phyloP scores from a whole-genome alignment of 2,329 filamentous ascomycete genomes.

The Lasiodiplodia gonubiensis region DNA sequence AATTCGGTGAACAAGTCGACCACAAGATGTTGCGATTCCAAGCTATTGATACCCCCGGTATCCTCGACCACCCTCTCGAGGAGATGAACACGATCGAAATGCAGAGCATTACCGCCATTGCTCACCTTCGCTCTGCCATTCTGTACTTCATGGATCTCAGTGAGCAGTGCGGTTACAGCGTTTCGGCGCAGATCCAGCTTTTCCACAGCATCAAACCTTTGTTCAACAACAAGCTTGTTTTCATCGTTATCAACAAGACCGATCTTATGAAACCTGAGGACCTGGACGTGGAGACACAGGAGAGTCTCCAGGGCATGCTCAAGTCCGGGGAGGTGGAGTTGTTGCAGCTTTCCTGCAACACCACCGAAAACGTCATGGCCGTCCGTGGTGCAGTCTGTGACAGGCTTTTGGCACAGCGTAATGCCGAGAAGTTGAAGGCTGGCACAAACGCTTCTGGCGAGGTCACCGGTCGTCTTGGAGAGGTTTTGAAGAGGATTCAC shows the following conservation, averaged over 20 bases:
- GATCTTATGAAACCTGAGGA: slow-evolving; percentile 89
- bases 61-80: slow-evolving; percentile 94
- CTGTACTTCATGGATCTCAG: slow-evolving; percentile 98
- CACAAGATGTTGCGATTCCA: slow-evolving; percentile 92
- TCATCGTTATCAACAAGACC: slow-evolving; percentile 98
- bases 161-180: slow-evolving; percentile 94
- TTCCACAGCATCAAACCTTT: slow-evolving; percentile 97
- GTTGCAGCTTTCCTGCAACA: slow-evolving; percentile 92
- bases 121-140: slow-evolving; percentile 92
- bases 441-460: slow-evolving; percentile 81
- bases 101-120: slow-evolving; percentile 97
- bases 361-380: slow-evolving; percentile 88
- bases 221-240: slow-evolving; percentile 96
- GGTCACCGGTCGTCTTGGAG: slow-evolving; percentile 79
- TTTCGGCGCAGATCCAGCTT: slow-evolving; percentile 88
- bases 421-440: slow-evolving; percentile 91
- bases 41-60: slow-evolving; percentile 98
- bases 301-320: slow-evolving; percentile 77
- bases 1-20: slow-evolving; percentile 79
- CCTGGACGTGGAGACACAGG: slow-evolving; percentile 77
- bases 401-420: slow-evolving; percentile 87
- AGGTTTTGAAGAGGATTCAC: slow-evolving; percentile 93
- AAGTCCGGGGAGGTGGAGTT: slow-evolving; percentile 91
- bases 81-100: slow-evolving; percentile 99
- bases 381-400: slow-evolving; percentile 97